Conservation (phyloP, 2,329 filamentous ascomycete species). For the Aspergillus caelatus region DNA sequence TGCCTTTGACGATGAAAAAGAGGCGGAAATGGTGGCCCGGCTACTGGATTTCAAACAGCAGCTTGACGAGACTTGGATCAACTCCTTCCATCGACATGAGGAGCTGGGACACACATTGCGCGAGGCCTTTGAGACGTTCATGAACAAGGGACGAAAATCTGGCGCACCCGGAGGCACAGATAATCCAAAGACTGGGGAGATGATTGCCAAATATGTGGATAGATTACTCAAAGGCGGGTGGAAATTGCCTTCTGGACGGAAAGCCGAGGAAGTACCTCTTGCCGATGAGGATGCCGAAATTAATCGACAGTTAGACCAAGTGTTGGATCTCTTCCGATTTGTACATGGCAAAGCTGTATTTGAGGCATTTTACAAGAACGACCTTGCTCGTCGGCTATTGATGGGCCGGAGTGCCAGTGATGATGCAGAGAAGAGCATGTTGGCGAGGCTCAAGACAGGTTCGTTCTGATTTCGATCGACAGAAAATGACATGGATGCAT, state of each 20-base stretch:
- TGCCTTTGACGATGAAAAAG: slow-evolving; percentile 75
- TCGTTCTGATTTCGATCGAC: slow-evolving; percentile 18
- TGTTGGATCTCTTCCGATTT: slow-evolving; percentile 92
- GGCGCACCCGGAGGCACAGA: slow-evolving; percentile 74
- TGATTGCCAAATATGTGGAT: slow-evolving; percentile 98
- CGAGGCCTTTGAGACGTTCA: slow-evolving; percentile 84
- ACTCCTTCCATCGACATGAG: slow-evolving; percentile 77
- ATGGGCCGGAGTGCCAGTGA: slow-evolving; percentile 92
- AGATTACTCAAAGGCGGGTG: slow-evolving; percentile 82
- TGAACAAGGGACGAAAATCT: slow-evolving; percentile 81
- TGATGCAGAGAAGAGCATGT: slow-evolving; percentile 94
- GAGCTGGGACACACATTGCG: slow-evolving; percentile 76
- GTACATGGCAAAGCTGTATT: slow-evolving; percentile 97
- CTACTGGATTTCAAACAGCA: slow-evolving; percentile 79
- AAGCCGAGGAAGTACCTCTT: slow-evolving; percentile 54
- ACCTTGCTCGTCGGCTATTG: slow-evolving; percentile 83
- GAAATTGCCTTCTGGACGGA: slow-evolving; percentile 66
- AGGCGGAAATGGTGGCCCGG: slow-evolving; percentile 82
- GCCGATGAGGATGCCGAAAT: slow-evolving; percentile 91
- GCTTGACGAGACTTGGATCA: slow-evolving; percentile 74
- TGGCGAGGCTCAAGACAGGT: slow-evolving; percentile 80
- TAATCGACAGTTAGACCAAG: slow-evolving; percentile 88
- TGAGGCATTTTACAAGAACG: slow-evolving; percentile 98
- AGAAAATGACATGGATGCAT: neutral
- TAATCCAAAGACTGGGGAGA: slow-evolving; percentile 93